Base-by-base conservation (phyloP, 2,329 filamentous ascomycete genomes). In the Colletotrichum somersetense region DNA sequence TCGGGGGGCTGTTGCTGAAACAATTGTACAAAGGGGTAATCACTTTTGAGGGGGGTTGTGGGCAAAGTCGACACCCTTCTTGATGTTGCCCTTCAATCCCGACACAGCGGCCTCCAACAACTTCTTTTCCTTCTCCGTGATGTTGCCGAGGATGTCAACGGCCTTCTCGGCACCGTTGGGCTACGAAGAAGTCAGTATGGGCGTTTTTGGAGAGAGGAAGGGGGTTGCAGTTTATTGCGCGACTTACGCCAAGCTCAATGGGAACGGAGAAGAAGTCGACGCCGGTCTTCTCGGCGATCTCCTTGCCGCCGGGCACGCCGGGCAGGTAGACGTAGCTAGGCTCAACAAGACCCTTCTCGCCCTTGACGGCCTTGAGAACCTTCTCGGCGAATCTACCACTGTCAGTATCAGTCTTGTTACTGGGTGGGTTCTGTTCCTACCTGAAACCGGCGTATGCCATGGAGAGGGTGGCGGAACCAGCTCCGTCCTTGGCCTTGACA, bases 391-490 rank as follows among this genome's bases (percentile, higher is more conserved):
- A 98, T 79, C 95, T 95, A 70, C 23, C 50, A 56, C 55, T 62
- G 59, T 76, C 52, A 78, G 71, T 46, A 57, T 30, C 71, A 77
- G 68, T 79, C 3, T 26, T 30, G n/a, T 75, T 52, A 42, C 40
- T 64, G 58, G 10, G 2, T 26, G 14, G 20, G 52, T 46, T 30
- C 14, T 8, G 7, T 11, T 67, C 88, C 76, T 85, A 95, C 92
- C 94, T 93, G 91, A 91, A 98, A 77, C 96, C 96, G 77, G 96
- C 96, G 82, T 95, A 97, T 73, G 95, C 95, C 95, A 97, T 97
- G 78, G 94, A 97, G 66, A 97, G 89, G 72, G 95, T 97, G 76
- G 95, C 95, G 73, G 94, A 97, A 75, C 95, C 95, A 80, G 91
- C 91, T 79, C 95, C 95, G 76, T 96, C 93, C 90, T 97, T 97